Evolutionary conservation across 176 grass and related monocot genomes (phyloP).

Genomic region (barley (Hordeum vulgare)): DNA sequence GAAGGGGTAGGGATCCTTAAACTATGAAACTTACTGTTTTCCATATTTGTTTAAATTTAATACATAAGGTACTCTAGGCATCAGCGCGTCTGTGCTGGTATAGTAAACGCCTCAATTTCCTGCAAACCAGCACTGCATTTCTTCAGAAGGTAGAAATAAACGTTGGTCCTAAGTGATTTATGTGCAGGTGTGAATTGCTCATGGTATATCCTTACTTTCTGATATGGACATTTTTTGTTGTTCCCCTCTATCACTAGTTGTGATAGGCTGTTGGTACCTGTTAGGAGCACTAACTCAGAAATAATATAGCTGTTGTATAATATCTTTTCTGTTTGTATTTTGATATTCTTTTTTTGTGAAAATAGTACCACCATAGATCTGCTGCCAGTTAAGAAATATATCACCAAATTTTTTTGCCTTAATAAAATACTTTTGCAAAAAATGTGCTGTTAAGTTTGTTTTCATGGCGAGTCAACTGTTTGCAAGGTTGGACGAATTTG

Average conservation of each 20-base stretch:
- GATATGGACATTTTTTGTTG: neutral
- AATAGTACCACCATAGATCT: neutral
- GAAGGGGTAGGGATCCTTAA: neutral
- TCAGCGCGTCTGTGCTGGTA: neutral
- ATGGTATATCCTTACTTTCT: conserved; percentile 4
- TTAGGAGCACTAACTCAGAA: neutral
- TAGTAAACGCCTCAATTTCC: neutral
- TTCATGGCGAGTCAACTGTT: neutral
- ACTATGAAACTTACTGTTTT: neutral
- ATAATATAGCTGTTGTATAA: neutral
- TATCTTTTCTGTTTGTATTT: neutral
- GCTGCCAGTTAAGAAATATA: neutral
- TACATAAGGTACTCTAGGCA: neutral
- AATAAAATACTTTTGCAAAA: neutral
- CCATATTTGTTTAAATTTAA: neutral
- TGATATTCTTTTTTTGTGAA: neutral
- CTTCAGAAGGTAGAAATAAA: neutral
- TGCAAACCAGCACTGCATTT: neutral
- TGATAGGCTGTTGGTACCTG: neutral
- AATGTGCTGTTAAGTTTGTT: neutral
- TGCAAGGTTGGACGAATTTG: neutral
- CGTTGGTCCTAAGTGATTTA: neutral
- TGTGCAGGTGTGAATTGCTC: neutral
- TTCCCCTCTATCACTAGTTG: neutral
- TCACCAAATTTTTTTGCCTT: neutral